phyloP scores from a whole-genome alignment of 768 basidiomycete species.

The Galerina sulciceps region DNA sequence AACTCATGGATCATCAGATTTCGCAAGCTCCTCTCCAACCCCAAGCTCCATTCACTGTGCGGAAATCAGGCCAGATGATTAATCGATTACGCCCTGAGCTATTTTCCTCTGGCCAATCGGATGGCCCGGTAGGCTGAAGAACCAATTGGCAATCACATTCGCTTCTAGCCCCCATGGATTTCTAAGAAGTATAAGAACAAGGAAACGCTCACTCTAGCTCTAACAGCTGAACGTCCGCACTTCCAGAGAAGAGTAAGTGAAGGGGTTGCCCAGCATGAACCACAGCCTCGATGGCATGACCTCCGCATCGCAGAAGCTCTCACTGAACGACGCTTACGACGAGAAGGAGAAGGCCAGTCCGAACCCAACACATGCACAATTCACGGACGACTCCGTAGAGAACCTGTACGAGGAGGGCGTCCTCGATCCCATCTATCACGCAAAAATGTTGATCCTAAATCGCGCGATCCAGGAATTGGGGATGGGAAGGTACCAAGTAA shows the following conservation, averaged over 20 bases:
- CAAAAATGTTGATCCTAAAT: conserved; percentile 61
- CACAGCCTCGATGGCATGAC: background rate
- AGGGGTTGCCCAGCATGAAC: background rate
- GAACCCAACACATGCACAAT: too few relatives aligned
- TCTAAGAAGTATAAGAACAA: background rate
- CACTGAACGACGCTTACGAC: background rate
- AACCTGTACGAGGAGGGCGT: conserved; percentile 27
- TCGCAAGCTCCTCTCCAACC: background rate
- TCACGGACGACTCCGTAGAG: background rate
- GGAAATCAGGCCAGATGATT: background rate
- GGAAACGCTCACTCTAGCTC: background rate
- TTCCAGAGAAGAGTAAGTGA: background rate
- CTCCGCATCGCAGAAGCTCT: too few relatives aligned
- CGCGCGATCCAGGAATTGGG: conserved; percentile 68
- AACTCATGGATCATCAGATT: too few relatives aligned
- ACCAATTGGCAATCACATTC: conserved; percentile 7
- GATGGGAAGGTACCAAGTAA: conserved; percentile 71
- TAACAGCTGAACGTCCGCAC: background rate
- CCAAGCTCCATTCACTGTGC: background rate
- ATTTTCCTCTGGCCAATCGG: conserved; percentile 3
- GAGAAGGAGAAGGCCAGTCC: too few relatives aligned
- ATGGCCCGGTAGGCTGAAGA: background rate
- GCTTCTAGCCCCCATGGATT: too few relatives aligned
- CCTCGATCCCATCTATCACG: conserved; percentile 62
- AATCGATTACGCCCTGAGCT: too few relatives aligned